Evolutionary conservation across 345 rosid species (phyloP).

Genomic region (Durio zibethinus): DNA sequence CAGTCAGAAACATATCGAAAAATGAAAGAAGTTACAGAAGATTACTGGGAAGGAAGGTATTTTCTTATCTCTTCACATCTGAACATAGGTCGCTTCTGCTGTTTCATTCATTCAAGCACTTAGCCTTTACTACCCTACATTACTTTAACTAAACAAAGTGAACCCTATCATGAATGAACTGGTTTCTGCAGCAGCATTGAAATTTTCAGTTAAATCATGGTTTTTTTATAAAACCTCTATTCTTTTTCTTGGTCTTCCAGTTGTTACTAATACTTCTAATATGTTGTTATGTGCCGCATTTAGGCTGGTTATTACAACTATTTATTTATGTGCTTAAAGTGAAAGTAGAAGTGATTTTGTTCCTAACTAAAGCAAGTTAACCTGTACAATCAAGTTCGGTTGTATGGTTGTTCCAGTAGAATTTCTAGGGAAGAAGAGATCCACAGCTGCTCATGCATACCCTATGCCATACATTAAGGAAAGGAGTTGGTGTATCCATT

Average conservation of each 20-base stretch:
- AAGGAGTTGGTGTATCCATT: not conserved
- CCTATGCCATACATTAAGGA: not conserved
- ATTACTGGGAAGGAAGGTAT: conserved; percentile 93
- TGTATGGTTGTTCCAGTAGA: not conserved
- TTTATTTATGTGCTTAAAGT: not conserved
- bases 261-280: not conserved
- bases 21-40: conserved; percentile 72
- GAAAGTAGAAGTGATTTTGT: not conserved
- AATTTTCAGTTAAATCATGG: not conserved
- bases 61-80: conserved; percentile 6
- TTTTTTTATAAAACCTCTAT: not conserved
- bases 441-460: not conserved
- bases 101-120: conserved; percentile 3
- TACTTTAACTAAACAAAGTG: not conserved
- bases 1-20: conserved; percentile 92
- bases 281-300: not conserved
- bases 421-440: not conserved
- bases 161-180: not conserved
- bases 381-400: not conserved
- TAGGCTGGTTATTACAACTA: not conserved
- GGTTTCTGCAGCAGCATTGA: not conserved
- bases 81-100: not conserved
- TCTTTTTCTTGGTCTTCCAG: not conserved
- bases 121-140: not conserved
- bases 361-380: not conserved